Evolutionary conservation across 768 basidiomycete genomes (phyloP).

Genomic region (Scleroderma bovista): DNA sequence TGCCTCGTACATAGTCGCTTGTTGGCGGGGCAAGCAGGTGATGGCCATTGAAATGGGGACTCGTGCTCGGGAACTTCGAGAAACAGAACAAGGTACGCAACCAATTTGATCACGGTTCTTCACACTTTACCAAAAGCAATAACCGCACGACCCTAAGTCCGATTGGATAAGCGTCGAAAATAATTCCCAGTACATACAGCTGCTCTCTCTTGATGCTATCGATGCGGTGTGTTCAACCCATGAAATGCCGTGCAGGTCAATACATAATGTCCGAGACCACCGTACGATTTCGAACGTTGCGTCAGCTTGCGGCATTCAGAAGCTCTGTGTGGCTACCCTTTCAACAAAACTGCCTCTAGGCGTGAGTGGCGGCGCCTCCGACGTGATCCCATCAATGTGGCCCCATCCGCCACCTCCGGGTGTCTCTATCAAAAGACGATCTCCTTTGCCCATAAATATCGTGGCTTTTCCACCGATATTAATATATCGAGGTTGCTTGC

Average conservation of each 20-base stretch:
- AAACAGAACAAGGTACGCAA: too few species aligned
- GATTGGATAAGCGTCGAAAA: too few species aligned
- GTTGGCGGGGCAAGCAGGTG: too few species aligned
- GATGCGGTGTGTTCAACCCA: too few species aligned
- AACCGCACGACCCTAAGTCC: background rate
- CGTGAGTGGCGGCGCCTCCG: constrained; percentile 24
- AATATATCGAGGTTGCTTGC: constrained; percentile 47
- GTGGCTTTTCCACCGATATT: constrained; percentile 90
- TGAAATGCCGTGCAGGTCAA: too few species aligned
- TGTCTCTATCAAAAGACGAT: constrained; percentile 75
- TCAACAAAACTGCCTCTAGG: constrained; percentile 60
- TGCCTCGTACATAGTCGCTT: too few species aligned
- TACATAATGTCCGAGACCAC: too few species aligned
- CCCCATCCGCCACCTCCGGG: constrained; percentile 94
- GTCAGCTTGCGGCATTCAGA: constrained; percentile 31
- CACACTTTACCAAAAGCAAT: background rate
- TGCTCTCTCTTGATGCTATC: too few species aligned
- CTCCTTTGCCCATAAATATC: constrained; percentile 84
- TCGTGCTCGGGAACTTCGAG: too few species aligned
- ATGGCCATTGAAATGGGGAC: too few species aligned
- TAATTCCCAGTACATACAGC: too few species aligned
- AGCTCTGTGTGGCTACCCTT: constrained; percentile 54
- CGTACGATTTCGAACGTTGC: too few species aligned
- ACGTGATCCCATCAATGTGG: constrained; percentile 10
- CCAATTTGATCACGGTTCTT: background rate